Evolutionary conservation across 208 protist species (phyloP).

Genomic region (Borovskyia barvae): DNA sequence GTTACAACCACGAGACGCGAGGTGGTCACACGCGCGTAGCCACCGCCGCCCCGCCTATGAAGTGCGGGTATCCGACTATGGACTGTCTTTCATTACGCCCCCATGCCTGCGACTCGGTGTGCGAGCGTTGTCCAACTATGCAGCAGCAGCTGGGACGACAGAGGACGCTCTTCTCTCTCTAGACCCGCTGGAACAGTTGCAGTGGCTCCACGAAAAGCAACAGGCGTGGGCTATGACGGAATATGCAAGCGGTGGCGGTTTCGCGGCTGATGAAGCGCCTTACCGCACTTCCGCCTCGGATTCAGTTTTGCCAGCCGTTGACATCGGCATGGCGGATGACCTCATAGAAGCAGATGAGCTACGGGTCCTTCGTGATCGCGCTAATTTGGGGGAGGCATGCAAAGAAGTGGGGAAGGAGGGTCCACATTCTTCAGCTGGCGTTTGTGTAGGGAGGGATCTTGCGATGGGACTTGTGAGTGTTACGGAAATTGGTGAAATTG

Average conservation of each 20-base stretch:
- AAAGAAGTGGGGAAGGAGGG: background rate
- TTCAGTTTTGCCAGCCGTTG: background rate
- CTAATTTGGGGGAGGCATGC: background rate
- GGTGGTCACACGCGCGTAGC: background rate
- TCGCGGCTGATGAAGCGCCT: too few species aligned
- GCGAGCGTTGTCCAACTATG: constrained; percentile 13
- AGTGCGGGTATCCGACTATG: constrained; percentile 45
- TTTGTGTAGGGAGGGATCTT: too few species aligned
- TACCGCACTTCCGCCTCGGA: background rate
- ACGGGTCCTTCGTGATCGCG: constrained; percentile 2
- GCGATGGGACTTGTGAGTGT: too few species aligned
- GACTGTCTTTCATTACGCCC: constrained; percentile 44
- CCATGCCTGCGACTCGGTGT: constrained; percentile 31
- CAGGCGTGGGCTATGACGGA: too few species aligned
- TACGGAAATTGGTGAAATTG: too few species aligned
- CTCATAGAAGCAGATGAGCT: constrained; percentile 10
- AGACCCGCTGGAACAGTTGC: constrained; percentile 17
- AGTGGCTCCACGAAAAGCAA: constrained; percentile 20
- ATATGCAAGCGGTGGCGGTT: too few species aligned
- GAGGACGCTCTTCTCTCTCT: constrained; percentile 20
- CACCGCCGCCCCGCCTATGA: constrained; percentile 24
- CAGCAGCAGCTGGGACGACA: constrained; percentile 2
- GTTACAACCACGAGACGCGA: too few species aligned
- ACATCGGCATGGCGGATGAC: background rate
- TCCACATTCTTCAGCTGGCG: too few species aligned